Conservation (phyloP, 257 asterid species). For the Nicotiana sylvestris region DNA sequence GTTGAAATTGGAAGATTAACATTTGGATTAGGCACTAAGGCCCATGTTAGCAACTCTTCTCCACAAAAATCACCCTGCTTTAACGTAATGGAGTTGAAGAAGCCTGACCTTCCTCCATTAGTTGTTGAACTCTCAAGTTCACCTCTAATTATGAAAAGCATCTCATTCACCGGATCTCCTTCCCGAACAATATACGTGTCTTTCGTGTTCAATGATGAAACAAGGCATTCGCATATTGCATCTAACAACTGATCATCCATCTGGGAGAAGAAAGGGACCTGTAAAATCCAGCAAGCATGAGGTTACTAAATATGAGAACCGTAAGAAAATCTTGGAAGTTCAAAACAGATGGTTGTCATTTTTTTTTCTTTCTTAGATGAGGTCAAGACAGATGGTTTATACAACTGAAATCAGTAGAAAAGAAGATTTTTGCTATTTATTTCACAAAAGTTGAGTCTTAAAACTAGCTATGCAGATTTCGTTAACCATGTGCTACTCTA, state of each 20-base stretch:
- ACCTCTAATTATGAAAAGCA: constrained; percentile 83
- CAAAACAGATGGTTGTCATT: neutral
- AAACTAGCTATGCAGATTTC: neutral
- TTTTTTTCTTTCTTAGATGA: too few relatives aligned
- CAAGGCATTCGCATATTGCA: constrained; percentile 88
- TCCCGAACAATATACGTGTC: constrained; percentile 73
- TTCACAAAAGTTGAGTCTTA: neutral
- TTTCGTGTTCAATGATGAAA: constrained; percentile 71
- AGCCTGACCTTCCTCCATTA: constrained; percentile 75
- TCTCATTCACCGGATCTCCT: constrained; percentile 83
- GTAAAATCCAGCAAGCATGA: neutral
- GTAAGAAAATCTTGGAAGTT: neutral
- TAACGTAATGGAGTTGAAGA: constrained; percentile 74
- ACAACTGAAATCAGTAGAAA: neutral
- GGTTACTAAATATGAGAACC: neutral
- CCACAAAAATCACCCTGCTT: constrained; percentile 82
- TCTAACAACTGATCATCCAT: constrained; percentile 88
- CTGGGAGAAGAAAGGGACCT: constrained; percentile 91
- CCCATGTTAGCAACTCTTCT: constrained; percentile 86
- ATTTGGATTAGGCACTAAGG: constrained; percentile 50
- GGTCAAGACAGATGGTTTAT: neutral
- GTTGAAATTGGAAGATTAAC: constrained; percentile 73
- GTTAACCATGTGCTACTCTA: neutral
- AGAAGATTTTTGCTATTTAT: neutral
- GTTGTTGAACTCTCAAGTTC: constrained; percentile 89